Evolutionary conservation across 1,139 yeast species (phyloP).

Genomic region (Saccharomycopsis phalli): DNA sequence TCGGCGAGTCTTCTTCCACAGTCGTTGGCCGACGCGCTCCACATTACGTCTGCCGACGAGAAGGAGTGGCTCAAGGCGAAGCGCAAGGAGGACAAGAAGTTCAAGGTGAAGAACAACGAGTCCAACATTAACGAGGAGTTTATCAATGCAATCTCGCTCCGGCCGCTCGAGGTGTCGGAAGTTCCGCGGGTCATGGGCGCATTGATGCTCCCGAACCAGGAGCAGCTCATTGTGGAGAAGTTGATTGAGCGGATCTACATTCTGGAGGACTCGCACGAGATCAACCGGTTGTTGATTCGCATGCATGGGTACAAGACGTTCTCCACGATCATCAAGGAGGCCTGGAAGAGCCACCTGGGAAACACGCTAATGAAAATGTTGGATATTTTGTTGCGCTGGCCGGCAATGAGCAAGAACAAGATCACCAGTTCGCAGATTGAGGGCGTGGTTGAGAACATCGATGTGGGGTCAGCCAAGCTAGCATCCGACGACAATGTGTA

Average conservation of each 20-base stretch:
- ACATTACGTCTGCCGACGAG: constrained; percentile 56
- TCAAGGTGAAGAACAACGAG: constrained; percentile 41
- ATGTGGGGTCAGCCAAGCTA: not conserved
- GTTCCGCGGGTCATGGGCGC: constrained; percentile 79
- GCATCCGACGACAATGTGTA: constrained; percentile 23
- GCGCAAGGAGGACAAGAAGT: constrained; percentile 34
- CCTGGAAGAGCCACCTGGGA: constrained; percentile 23
- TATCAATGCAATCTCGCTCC: constrained; percentile 49
- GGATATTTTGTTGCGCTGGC: constrained; percentile 61
- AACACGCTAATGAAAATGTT: constrained; percentile 31
- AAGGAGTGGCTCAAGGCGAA: constrained; percentile 58
- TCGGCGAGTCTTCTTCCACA: constrained; percentile 80
- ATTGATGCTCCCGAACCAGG: constrained; percentile 61
- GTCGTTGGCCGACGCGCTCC: constrained; percentile 75
- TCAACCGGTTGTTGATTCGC: constrained; percentile 38
- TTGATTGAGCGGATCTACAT: constrained; percentile 57
- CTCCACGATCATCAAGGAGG: constrained; percentile 45
- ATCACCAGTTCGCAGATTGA: constrained; percentile 76
- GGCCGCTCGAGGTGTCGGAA: constrained; percentile 45
- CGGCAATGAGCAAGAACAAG: constrained; percentile 71
- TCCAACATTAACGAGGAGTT: constrained; percentile 59
- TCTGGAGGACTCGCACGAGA: constrained; percentile 46
- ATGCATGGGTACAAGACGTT: constrained; percentile 86
- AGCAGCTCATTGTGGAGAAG: constrained; percentile 53
- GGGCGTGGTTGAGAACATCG: constrained; percentile 38